A percentile compares a stretch with the other conserved stretches of the same genome.
Evolutionary conservation across 768 basidiomycete genomes (phyloP).

Genomic region (Boletus speciosus): DNA sequence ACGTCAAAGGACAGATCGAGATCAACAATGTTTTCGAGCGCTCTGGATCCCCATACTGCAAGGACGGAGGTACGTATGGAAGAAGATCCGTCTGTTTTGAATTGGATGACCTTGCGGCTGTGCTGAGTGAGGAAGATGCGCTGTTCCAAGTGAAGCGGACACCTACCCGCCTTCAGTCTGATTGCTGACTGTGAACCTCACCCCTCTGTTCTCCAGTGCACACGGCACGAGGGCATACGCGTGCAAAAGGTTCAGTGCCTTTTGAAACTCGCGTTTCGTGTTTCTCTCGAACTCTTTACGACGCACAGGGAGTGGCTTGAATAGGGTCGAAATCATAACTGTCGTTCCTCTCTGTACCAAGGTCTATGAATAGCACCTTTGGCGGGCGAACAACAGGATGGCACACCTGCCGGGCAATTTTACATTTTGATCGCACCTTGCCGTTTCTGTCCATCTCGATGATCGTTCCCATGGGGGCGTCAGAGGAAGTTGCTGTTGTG

Average conservation of each 20-base stretch:
- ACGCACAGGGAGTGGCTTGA: slow-evolving; percentile 82
- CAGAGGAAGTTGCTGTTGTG: slow-evolving; percentile 66
- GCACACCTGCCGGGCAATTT: slow-evolving; percentile 74
- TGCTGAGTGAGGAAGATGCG: slow-evolving; percentile 1
- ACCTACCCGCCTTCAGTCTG: slow-evolving; percentile 67
- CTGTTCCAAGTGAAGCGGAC: not conserved
- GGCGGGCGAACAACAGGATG: not conserved
- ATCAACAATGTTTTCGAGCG: slow-evolving; percentile 69
- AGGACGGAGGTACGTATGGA: slow-evolving; percentile 62
- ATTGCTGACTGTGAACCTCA: slow-evolving; percentile 74
- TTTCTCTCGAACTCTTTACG: slow-evolving; percentile 90
- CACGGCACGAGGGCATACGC: slow-evolving; percentile 91
- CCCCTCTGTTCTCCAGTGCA: slow-evolving; percentile 48
- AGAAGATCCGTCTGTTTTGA: slow-evolving; percentile 68
- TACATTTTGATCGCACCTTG: slow-evolving; percentile 50
- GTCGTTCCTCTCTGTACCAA: slow-evolving; percentile 81
- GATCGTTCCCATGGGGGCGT: slow-evolving; percentile 74
- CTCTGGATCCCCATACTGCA: slow-evolving; percentile 82
- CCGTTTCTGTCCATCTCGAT: slow-evolving; percentile 74
- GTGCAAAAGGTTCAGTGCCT: slow-evolving; percentile 75
- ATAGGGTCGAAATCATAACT: slow-evolving; percentile 64
- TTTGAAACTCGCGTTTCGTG: slow-evolving; percentile 83
- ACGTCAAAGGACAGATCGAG: slow-evolving; percentile 70
- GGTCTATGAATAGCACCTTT: not conserved
- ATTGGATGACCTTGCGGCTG: slow-evolving; percentile 63